Base-by-base conservation (phyloP, 495 filamentous ascomycete species). In the Tuber calosporum region DNA sequence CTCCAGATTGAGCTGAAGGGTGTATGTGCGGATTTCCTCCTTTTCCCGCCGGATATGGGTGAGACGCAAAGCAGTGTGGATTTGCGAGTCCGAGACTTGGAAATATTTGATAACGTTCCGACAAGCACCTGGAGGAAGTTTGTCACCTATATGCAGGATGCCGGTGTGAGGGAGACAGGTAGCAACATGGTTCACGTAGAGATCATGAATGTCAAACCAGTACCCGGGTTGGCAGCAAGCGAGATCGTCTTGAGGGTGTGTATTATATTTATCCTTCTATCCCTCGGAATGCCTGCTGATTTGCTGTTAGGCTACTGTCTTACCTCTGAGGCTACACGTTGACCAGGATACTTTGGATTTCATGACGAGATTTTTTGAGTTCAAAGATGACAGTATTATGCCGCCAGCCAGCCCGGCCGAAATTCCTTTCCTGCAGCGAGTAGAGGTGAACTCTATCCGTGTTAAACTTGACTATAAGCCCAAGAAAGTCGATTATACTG, bases 41-140 rank as follows among this genome's bases (percentile, higher is more conserved):
- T 92, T 1, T 97, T 94, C 81, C 93, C 93, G 13, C 89, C 92
- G 0, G 88, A 85, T 34, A 87, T 87, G 4, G 90, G 88, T 0
- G 94, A 97, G 82, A 94, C 91, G 1, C 88, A 95, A 79, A 96
- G 88, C 77, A 94, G 93, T 15, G 82, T 97, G 62, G 93, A 97
- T 83, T 84, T 98, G 22, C 87, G 91, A 2, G 86, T 98, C 17
- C 85, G 86, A 45, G 91, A 98, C 71, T 83, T 97, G 15, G 93
- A 97, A 73, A 89, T 99, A 37, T 96, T 95, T 75, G 96, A 99
- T 82, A 92, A 97, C 81, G 87, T 98, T 1, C 91, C 93, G 2
- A 95, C 93, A 1, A 98, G 95, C 13, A 98, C 94, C 1, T 99
- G 96, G 96, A 95, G 92, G 83, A 98, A 97, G 80, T 98, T 99